Percentiles rank a stretch among this genome's conserved stretches.
Conservation (phyloP, 2,329 filamentous ascomycete genomes). For the Thyridium curvatum region DNA sequence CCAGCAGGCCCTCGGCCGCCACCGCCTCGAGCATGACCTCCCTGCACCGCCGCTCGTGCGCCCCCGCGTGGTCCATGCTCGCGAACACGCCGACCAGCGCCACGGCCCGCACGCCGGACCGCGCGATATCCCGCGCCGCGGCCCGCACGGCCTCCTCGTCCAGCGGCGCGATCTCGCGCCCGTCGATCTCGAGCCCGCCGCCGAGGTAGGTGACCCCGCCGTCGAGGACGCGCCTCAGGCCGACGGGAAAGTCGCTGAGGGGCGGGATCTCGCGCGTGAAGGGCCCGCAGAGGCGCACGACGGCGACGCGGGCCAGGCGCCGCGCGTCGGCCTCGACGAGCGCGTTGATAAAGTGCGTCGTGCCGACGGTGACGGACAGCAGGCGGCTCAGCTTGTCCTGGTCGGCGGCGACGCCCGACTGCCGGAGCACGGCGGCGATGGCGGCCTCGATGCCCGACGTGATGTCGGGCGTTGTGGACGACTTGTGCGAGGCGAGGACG, state of each 20-base stretch:
- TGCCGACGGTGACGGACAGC: slow-evolving; percentile 42
- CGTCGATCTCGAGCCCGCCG: slow-evolving; percentile 42
- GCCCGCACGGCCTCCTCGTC: slow-evolving; percentile 28
- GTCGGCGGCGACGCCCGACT: slow-evolving; percentile 23
- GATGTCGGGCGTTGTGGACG: slow-evolving; percentile 42
- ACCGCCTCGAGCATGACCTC: slow-evolving; percentile 23
- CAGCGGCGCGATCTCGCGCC: slow-evolving; percentile 32
- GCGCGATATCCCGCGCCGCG: slow-evolving; percentile 22
- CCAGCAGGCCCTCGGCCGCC: slow-evolving; percentile 5
- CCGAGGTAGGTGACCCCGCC: slow-evolving; percentile 34
- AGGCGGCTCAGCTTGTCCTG: slow-evolving; percentile 30
- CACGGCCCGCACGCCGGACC: slow-evolving; percentile 27
- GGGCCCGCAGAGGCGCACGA: slow-evolving; percentile 37
- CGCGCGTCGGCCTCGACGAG: slow-evolving; percentile 37
- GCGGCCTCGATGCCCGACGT: slow-evolving; percentile 24
- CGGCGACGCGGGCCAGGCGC: slow-evolving; percentile 35
- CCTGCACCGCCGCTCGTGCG: slow-evolving; percentile 32
- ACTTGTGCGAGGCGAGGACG: slow-evolving; percentile 40
- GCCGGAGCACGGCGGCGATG: slow-evolving; percentile 32
- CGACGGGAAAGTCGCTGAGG: slow-evolving; percentile 37
- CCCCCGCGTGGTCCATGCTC: slow-evolving; percentile 32
- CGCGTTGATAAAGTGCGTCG: slow-evolving; percentile 44
- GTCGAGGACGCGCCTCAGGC: slow-evolving; percentile 30
- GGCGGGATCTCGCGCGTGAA: slow-evolving; percentile 37
- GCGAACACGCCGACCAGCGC: slow-evolving; percentile 39